Evolutionary conservation across 768 basidiomycete species (phyloP).

Genomic region (Naematelia aurantialba): DNA sequence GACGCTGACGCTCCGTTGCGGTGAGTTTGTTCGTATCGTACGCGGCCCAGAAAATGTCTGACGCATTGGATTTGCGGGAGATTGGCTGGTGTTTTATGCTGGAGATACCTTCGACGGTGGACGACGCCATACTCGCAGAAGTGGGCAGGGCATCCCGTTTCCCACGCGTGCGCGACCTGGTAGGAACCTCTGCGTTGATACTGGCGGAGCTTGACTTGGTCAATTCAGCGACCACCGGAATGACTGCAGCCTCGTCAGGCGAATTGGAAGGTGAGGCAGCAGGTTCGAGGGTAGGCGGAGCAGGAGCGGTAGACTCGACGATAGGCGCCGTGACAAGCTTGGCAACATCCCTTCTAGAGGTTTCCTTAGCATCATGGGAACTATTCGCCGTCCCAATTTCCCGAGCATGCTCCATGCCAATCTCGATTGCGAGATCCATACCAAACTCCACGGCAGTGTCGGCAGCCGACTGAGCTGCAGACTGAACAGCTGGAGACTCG

Average conservation of each 20-base stretch:
- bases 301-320: not conserved
- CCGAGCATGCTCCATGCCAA: too few species aligned
- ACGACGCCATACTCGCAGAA: not conserved
- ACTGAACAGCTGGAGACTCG: too few species aligned
- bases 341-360: too few species aligned
- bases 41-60: not conserved
- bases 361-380: too few species aligned
- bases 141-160: not conserved
- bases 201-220: not conserved
- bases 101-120: not conserved
- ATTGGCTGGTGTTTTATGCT: not conserved
- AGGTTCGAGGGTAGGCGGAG: not conserved
- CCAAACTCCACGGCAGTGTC: too few species aligned
- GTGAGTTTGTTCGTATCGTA: slow-evolving; percentile 1
- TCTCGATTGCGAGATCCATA: too few species aligned
- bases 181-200: not conserved
- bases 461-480: too few species aligned
- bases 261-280: not conserved
- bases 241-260: too few species aligned
- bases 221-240: not conserved
- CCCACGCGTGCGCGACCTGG: not conserved
- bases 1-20: not conserved
- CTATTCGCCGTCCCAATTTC: too few species aligned
- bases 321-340: too few species aligned
- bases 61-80: not conserved